Base-by-base conservation (phyloP, 352 stramenopile species). In the Pythium monospermum region DNA sequence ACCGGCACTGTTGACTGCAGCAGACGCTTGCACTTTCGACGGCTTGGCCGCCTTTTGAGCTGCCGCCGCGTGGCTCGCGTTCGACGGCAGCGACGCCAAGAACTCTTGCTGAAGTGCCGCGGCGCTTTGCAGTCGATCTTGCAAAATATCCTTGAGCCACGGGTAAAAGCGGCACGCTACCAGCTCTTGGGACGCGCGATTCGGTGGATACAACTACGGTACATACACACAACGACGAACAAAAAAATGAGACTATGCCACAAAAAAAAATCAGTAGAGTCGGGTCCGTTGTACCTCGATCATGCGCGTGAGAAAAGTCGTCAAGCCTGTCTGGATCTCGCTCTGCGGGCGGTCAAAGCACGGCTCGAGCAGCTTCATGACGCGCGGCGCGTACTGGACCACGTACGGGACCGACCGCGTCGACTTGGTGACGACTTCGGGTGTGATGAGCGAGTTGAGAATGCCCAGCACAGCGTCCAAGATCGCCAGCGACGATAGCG, bases 341-440 rank as follows among this genome's bases (percentile, higher is more conserved):
- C 63, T 42, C 44, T 91, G 90, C n/a, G 77, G 68, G 8, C 80
- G 79, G 55, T 94, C 83, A 57, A 95, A 95, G 57, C 85, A 95
- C 25, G 85, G 83, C 49, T 95, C 85, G 15, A 94, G 53, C 15
- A 95, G 53, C 66, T 95, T 95, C 83, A 94, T 94, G 35, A 95
- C 89, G 27, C 83, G 70, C 12, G 83, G 83, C 4, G 85, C 85
- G 38, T 95, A 93, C 60, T 95, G 83, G 26, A 94, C 72, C 16
- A 93, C 77, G 54, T 94, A 95, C 18, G 83, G 80, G 13, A 92
- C 69, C 28, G 73, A 53, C 40, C 83, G 70, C n/a, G 76, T 79
- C 18, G 83, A 91, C 53, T 77, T 78, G 3, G 64, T 46, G 11
- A 94, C 76, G 2, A 95, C 83, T 26, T 92, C 75, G 5, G 85